Evolutionary conservation across 2,329 filamentous ascomycete genomes (phyloP).

Genomic region (Microcyclosporella mali): DNA sequence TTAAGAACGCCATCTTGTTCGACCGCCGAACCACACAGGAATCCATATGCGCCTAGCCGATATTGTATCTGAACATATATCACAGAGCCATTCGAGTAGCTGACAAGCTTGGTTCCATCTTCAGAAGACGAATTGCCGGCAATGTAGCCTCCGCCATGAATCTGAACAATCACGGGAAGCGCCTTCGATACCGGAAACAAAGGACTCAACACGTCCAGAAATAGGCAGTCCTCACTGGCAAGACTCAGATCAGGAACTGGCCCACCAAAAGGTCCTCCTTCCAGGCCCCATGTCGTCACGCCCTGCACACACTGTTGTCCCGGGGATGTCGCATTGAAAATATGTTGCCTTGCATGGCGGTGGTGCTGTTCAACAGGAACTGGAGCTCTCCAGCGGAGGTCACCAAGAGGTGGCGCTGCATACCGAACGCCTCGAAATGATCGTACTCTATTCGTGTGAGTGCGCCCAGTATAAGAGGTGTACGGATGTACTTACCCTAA

Average conservation of each 20-base stretch:
- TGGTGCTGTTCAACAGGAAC: background rate
- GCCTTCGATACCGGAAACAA: conserved; percentile 24
- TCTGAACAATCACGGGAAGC: conserved; percentile 32
- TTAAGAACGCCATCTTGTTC: conserved; percentile 17
- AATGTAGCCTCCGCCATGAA: conserved; percentile 35
- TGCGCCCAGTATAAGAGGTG: too few species aligned
- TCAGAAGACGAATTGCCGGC: conserved; percentile 21
- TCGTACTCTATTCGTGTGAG: too few species aligned
- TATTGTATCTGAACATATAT: conserved; percentile 31
- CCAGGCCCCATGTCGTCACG: background rate
- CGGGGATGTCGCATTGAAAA: background rate
- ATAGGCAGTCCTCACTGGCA: conserved; percentile 35
- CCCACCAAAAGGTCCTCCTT: background rate
- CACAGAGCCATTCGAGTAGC: conserved; percentile 29
- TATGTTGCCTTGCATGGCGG: background rate
- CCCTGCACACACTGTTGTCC: background rate
- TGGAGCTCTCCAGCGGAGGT: background rate
- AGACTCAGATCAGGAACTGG: background rate
- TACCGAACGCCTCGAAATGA: background rate
- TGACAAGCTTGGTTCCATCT: conserved; percentile 26
- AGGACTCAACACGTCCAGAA: conserved; percentile 37
- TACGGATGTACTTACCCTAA: too few species aligned
- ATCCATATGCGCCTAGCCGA: conserved; percentile 27
- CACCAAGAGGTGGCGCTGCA: background rate
- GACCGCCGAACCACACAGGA: conserved; percentile 18